Evolutionary conservation across 2,329 filamentous ascomycete species (phyloP).

Genomic region (Basipetospora chlamydospora): DNA sequence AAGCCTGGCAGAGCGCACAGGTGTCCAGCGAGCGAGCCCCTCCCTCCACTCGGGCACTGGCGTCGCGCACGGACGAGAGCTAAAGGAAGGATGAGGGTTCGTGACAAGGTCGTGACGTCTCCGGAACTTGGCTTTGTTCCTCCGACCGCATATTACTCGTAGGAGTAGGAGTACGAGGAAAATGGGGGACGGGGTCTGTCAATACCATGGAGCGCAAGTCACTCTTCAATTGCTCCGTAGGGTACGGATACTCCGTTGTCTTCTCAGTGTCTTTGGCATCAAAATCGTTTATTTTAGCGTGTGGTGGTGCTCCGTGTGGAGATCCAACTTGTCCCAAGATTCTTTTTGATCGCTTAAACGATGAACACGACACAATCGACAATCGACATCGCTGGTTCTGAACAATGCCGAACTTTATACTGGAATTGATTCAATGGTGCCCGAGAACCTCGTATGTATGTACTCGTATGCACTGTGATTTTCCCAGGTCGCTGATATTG

Average conservation of each 20-base stretch:
- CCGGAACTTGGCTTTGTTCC: not conserved
- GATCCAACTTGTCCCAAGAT: no score
- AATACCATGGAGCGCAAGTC: no score
- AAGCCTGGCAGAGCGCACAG: not conserved
- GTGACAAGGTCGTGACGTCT: not conserved
- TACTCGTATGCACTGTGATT: not conserved
- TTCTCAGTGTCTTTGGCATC: no score
- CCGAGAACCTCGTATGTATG: not conserved
- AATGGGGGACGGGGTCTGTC: no score
- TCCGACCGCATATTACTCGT: not conserved
- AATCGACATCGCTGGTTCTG: not conserved
- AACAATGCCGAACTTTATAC: not conserved
- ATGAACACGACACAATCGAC: no score
- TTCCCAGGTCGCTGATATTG: not conserved
- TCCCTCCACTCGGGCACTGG: no score
- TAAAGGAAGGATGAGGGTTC: not conserved
- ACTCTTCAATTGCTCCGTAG: no score
- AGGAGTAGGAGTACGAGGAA: not conserved
- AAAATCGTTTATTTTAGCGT: no score
- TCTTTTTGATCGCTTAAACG: no score
- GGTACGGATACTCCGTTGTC: not conserved
- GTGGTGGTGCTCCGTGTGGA: no score
- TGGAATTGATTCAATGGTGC: not conserved
- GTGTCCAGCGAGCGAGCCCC: no score
- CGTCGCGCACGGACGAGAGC: not conserved